Percentiles rank a stretch among this genome's conserved stretches.
Evolutionary conservation across 2,329 filamentous ascomycete genomes (phyloP).

Genomic region (Ceratocystis diversiconidia): DNA sequence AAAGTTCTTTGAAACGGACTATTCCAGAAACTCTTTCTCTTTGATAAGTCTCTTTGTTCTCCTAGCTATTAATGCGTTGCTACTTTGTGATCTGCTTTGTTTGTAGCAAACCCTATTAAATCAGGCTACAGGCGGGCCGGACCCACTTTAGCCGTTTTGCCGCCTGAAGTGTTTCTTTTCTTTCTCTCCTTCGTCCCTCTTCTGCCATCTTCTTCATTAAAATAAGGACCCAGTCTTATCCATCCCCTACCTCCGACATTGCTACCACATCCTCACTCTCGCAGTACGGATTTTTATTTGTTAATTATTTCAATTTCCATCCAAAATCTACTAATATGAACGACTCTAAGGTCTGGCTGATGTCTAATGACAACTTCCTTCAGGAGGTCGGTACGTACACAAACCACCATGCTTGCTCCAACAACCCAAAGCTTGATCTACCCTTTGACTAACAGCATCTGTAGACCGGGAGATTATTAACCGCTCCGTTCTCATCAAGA

Average conservation of each 20-base stretch:
- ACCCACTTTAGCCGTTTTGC: not conserved
- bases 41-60: no score
- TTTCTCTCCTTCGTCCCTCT: not conserved
- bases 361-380: conserved; percentile 37
- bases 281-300: not conserved
- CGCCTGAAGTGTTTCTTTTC: not conserved
- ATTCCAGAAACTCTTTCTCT: no score
- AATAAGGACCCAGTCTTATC: not conserved
- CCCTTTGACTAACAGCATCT: conserved; percentile 14
- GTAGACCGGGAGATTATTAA: conserved; percentile 72
- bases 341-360: conserved; percentile 31
- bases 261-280: no score
- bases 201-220: not conserved
- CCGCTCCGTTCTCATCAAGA: conserved; percentile 91
- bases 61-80: not conserved
- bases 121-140: not conserved
- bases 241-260: not conserved
- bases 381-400: conserved; percentile 34
- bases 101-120: not conserved
- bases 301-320: not conserved
- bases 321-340: conserved; percentile 25
- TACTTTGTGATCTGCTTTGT: not conserved
- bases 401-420: not conserved
- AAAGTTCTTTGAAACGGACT: no score
- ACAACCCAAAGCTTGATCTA: not conserved